These are phyloP conservation scores for Ustilago xerochloae DNA, from an alignment of 1,284 basidiomycete genomes.

Conservation along the genomic window DNA sequence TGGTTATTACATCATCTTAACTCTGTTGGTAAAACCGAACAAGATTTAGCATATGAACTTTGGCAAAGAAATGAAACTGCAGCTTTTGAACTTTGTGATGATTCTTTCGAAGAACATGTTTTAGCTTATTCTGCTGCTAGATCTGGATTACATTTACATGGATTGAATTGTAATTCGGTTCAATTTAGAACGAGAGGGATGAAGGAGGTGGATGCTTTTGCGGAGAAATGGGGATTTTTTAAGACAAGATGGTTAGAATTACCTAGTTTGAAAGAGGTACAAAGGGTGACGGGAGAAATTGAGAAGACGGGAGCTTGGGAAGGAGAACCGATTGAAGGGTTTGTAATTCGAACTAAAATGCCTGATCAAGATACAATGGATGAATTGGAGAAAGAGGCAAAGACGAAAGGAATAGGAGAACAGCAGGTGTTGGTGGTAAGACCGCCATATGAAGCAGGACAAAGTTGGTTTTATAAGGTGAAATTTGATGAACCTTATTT, in stretches of 20 bases:
- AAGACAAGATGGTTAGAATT: conserved; percentile 77
- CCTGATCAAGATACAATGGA: conserved; percentile 64
- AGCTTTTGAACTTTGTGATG: conserved; percentile 86
- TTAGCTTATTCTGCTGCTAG: conserved; percentile 82
- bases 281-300: conserved; percentile 78
- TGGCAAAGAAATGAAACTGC: conserved; percentile 90
- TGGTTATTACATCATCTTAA: conserved; percentile 85
- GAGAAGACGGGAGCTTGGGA: conserved; percentile 79
- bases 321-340: conserved; percentile 90
- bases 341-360: conserved; percentile 78
- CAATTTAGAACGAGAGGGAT: conserved; percentile 76
- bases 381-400: conserved; percentile 33
- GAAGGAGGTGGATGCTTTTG: conserved; percentile 78
- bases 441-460: conserved; percentile 72
- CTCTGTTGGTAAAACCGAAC: conserved; percentile 76
- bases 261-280: conserved; percentile 77
- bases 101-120: conserved; percentile 97
- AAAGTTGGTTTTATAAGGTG: conserved; percentile 98
- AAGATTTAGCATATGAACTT: conserved; percentile 78
- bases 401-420: too few species aligned
- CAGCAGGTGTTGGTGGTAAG: too few species aligned
- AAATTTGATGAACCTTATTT: conserved; percentile 99
- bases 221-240: conserved; percentile 91
- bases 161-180: conserved; percentile 79
- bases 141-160: conserved; percentile 90